A percentile compares a stretch with the other conserved stretches of the same genome.
Evolutionary conservation across 768 basidiomycete genomes (phyloP).

Genomic region (Plicaturopsis crispa): DNA sequence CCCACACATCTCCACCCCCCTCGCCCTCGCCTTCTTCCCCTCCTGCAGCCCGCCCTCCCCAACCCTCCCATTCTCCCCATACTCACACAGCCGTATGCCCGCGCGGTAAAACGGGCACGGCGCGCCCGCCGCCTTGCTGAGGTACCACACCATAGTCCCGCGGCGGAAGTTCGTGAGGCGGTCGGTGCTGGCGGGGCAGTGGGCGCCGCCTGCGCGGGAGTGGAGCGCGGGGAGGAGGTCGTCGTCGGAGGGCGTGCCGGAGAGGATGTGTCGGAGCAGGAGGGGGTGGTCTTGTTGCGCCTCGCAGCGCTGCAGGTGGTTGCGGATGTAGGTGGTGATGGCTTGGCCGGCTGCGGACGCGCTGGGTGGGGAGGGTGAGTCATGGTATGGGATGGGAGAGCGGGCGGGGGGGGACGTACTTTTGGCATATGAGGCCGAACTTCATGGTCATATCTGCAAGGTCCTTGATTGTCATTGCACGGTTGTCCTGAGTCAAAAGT

Average conservation of each 20-base stretch:
- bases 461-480: slow-evolving; percentile 83
- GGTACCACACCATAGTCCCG: slow-evolving; percentile 78
- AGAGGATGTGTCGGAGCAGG: slow-evolving; percentile 62
- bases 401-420: slow-evolving; percentile 37
- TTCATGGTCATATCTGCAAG: slow-evolving; percentile 63
- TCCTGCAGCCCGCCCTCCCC: slow-evolving; percentile 19
- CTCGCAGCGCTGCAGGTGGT: slow-evolving; percentile 67
- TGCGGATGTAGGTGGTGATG: slow-evolving; percentile 76
- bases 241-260: slow-evolving; percentile 67
- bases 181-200: slow-evolving; percentile 24
- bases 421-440: slow-evolving; percentile 67
- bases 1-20: slow-evolving; percentile 29
- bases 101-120: slow-evolving; percentile 70
- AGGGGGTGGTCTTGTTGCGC: slow-evolving; percentile 65
- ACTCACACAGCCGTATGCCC: slow-evolving; percentile 67
- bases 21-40: slow-evolving; percentile 21
- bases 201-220: slow-evolving; percentile 62
- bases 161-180: slow-evolving; percentile 67
- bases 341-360: slow-evolving; percentile 75
- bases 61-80: slow-evolving; percentile 42
- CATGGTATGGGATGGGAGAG: slow-evolving; percentile 6
- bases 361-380: slow-evolving; percentile 28
- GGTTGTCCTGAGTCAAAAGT: slow-evolving; percentile 48
- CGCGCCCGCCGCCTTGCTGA: slow-evolving; percentile 66
- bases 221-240: slow-evolving; percentile 64